Base-by-base conservation (phyloP, 139 green algal species). In the Pleodorina starrii region DNA sequence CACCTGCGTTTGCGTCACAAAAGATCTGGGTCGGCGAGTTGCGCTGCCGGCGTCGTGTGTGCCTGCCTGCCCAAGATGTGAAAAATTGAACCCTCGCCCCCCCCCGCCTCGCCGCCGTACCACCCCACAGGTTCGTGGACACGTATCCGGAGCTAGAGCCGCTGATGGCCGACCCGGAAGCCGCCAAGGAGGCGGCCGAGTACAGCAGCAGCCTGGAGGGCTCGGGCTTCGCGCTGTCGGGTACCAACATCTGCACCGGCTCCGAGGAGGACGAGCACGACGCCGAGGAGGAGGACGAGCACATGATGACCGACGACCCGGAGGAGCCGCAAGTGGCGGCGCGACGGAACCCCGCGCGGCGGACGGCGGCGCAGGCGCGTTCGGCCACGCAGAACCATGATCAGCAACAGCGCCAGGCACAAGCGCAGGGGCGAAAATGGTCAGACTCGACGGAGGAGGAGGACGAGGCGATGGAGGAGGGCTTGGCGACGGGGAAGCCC, bases 71-170 rank as follows among this genome's bases (percentile, higher is more conserved):
- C n/a, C n/a, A n/a, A n/a, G n/a, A n/a, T n/a, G n/a, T n/a, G n/a
- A n/a, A n/a, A n/a, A n/a, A n/a, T n/a, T n/a, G n/a, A n/a, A n/a
- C n/a, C n/a, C n/a, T n/a, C n/a, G n/a, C n/a, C n/a, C n/a, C n/a
- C n/a, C n/a, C n/a, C n/a, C n/a, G n/a, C n/a, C n/a, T n/a, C n/a
- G n/a, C n/a, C n/a, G n/a, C n/a, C n/a, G n/a, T n/a, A n/a, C n/a
- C n/a, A n/a, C n/a, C n/a, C n/a, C n/a, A 66, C 69, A 89, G 84
- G 50, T 82, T 83, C 84, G 27, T 83, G 16, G 84, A 89, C 50
- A 44, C 48, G 5, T 81, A 82, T 36, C 16, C 25, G 25, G 69
- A 82, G 43, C 48, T 89, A 14, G 84, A 89, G 2, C 2, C 36
- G 11, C 48, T 89, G 48, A 68, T 89, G 84, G 36, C 14, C 2